Percentiles rank a stretch among this genome's conserved stretches.
Evolutionary conservation across 2,329 filamentous ascomycete genomes (phyloP).

Genomic region (Colletotrichum sp.): DNA sequence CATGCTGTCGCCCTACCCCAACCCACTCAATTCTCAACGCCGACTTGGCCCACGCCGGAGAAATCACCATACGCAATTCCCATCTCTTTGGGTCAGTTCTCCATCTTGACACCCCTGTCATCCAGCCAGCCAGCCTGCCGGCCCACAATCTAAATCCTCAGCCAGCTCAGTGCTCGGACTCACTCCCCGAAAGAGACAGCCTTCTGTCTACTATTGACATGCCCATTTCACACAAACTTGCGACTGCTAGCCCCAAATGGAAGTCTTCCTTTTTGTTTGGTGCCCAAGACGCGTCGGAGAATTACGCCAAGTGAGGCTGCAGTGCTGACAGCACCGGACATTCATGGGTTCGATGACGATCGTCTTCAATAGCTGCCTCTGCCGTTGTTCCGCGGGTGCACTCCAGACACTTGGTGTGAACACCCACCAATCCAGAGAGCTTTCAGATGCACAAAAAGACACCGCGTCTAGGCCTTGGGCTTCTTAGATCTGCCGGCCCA

Average conservation of each 20-base stretch:
- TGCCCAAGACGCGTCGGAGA: neutral
- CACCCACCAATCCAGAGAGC: neutral
- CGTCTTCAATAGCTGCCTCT: neutral
- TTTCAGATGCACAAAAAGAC: neutral
- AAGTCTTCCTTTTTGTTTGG: neutral
- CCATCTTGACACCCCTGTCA: neutral
- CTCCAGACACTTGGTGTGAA: neutral
- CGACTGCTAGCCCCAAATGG: neutral
- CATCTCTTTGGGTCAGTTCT: neutral
- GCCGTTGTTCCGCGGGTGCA: neutral
- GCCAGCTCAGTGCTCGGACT: neutral
- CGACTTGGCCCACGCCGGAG: neutral
- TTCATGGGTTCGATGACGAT: neutral
- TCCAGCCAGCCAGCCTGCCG: neutral
- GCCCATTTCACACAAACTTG: neutral
- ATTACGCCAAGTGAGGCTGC: slow-evolving; percentile 5
- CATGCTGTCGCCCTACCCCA: slow-evolving; percentile 3
- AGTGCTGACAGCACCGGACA: neutral
- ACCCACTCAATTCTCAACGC: neutral
- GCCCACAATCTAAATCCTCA: neutral
- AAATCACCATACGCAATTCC: neutral
- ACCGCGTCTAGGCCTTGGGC: neutral
- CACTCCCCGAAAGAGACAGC: neutral
- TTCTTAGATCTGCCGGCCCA: neutral
- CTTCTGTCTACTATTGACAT: neutral